Base-by-base conservation (phyloP, 1,139 yeast species). In the Pichia sp. region DNA sequence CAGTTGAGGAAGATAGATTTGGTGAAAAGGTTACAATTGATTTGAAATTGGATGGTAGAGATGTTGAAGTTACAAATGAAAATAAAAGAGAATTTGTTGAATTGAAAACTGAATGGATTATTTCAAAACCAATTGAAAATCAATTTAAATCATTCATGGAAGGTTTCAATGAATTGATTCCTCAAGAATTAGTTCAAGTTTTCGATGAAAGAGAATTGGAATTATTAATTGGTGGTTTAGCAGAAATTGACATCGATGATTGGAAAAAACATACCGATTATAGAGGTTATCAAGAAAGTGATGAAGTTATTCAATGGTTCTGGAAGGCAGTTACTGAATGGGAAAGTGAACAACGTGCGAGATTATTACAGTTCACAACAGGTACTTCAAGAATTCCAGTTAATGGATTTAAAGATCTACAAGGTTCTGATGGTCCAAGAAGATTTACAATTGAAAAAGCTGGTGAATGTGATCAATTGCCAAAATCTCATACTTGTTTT, bases 331-430 rank as follows among this genome's bases (percentile, higher is more conserved):
- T 95, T 61, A 78, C 85, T 51, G 88, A 85, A 67, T 91, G 97
- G 97, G 98, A 91, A 68, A 81, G 91, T 50, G 99, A 93, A 71
- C 97, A 91, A 70, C 87, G 91, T 71, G 96, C 98, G 2, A 82
- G 99, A 70, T 76, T 93, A 66, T 75, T 93, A 64, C 99, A 95
- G 72, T 93, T 93, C 67, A 91, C 98, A 22, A 93, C 99, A 1
- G 99, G 99, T 76, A 93, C 99, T 2, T 89, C 97, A 28, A 87
- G 99, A 74, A 91, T 95, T 55, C 99, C 99, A 3, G 99, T 93
- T 60, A 93, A 93, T 70, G 99, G 99, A 43, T 93, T 93, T 76
- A 93, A 93, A 71, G 99, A 93, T 72, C 77, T 93, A 62, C 99
- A 93, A 73, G 99, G 99, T 58, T 87, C 96, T 25, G 99, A 93